phyloP scores from a whole-genome alignment of 1,284 basidiomycete genomes.

The Apiotrichum mycotoxinovorans region DNA sequence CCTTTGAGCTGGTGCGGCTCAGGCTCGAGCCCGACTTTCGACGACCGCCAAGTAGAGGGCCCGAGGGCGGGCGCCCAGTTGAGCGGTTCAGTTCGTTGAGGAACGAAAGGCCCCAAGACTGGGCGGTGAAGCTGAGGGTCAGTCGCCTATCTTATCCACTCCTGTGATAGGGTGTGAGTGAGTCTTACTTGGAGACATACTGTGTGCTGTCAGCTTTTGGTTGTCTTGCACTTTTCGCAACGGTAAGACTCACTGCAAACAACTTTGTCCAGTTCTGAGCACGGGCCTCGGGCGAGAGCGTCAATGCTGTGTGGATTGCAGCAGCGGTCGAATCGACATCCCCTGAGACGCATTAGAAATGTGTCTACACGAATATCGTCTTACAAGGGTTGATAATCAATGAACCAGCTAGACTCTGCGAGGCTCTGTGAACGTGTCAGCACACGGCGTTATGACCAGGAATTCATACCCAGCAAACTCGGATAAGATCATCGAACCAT shows the following conservation, averaged over 20 bases:
- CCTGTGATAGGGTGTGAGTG: not conserved
- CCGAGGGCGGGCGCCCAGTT: constrained; percentile 27
- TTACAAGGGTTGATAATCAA: constrained; percentile 88
- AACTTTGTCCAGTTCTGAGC: constrained; percentile 91
- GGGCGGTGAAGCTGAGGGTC: constrained; percentile 61
- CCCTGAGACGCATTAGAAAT: constrained; percentile 43
- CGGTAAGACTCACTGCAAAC: constrained; percentile 70
- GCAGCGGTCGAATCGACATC: constrained; percentile 93
- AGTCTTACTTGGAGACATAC: constrained; percentile 76
- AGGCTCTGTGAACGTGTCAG: constrained; percentile 56
- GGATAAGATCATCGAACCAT: constrained; percentile 95
- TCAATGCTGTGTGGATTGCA: constrained; percentile 90
- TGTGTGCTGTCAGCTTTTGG: too few species aligned
- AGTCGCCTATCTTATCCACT: not conserved
- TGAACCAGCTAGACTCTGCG: constrained; percentile 89
- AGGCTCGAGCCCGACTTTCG: constrained; percentile 21
- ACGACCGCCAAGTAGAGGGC: constrained; percentile 19
- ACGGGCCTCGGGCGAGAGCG: constrained; percentile 73
- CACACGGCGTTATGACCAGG: not conserved
- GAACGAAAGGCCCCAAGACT: constrained; percentile 88
- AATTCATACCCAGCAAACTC: constrained; percentile 76
- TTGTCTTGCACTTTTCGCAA: too few species aligned
- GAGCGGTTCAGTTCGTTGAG: constrained; percentile 63
- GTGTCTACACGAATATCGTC: constrained; percentile 19
- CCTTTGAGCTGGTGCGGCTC: constrained; percentile 22